A percentile compares a stretch with the other conserved stretches of the same genome.
Evolutionary conservation across 495 filamentous ascomycete species (phyloP).

Genomic region (Annulohypoxylon bovei): DNA sequence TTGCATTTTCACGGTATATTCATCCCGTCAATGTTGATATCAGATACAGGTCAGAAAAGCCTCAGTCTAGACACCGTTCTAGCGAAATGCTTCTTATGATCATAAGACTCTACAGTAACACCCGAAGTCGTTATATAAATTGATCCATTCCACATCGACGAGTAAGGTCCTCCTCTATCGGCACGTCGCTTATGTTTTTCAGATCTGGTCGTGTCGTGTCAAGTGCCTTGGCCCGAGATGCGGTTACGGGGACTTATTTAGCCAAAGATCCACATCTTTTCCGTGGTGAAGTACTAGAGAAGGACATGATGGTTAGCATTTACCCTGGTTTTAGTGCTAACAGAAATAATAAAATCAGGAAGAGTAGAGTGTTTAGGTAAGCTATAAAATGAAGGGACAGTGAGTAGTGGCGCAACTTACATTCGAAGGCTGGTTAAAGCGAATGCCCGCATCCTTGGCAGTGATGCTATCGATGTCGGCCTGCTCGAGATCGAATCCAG

Average conservation of each 20-base stretch:
- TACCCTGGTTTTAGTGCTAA: slow-evolving; percentile 47
- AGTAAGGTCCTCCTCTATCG: slow-evolving; percentile 23
- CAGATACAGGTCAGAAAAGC: slow-evolving; percentile 34
- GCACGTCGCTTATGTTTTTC: slow-evolving; percentile 6
- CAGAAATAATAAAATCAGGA: slow-evolving; percentile 33
- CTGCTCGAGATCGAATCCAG: slow-evolving; percentile 71
- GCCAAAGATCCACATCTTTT: slow-evolving; percentile 63
- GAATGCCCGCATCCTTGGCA: slow-evolving; percentile 71
- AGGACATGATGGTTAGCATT: slow-evolving; percentile 25
- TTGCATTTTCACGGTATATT: slow-evolving; percentile 26
- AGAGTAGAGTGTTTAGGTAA: background rate
- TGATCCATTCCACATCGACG: slow-evolving; percentile 3
- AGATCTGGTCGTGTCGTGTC: slow-evolving; percentile 12
- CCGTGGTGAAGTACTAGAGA: slow-evolving; percentile 60
- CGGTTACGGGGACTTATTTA: slow-evolving; percentile 40
- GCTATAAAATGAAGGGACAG: slow-evolving; percentile 26
- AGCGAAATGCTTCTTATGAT: slow-evolving; percentile 34
- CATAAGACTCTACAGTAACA: slow-evolving; percentile 29
- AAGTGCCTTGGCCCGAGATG: background rate
- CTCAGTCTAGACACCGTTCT: slow-evolving; percentile 40
- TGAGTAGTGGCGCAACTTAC: slow-evolving; percentile 55
- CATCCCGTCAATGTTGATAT: slow-evolving; percentile 28
- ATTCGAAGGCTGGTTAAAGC: slow-evolving; percentile 85
- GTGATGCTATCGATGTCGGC: slow-evolving; percentile 75
- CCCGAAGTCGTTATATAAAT: slow-evolving; percentile 16